Evolutionary conservation across 2,329 filamentous ascomycete species (phyloP), one percentile per base, ranked within the genome.

Genomic region (Exophiala alcalophila): DNA sequence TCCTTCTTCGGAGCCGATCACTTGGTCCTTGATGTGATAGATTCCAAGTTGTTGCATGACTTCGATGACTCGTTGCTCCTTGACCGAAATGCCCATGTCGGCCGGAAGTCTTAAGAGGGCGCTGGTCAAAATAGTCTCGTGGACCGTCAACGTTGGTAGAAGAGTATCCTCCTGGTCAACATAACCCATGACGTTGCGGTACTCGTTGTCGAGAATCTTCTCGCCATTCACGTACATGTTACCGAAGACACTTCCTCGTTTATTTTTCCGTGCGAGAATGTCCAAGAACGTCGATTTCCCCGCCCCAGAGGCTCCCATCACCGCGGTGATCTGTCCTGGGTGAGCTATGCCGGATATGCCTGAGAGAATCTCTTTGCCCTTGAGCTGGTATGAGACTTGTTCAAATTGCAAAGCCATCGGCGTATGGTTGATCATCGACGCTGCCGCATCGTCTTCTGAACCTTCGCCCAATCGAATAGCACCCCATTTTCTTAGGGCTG

Each of bases 121-220:
- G 59, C 91, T 97, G 57, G 86, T 96, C 52, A 96, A 73, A 49
- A 98, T 98, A 0, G 92, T 98, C 66, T 98, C 92, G 63, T 98
- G 92, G 6, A 98, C 92, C 0, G 92, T 98, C 55, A 98, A 72
- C 1, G 92, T 98, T 0, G 92, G 84, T 29, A 98, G 74, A 82
- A 98, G 91, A 4, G 91, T 94, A 61, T 98, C 92, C 61, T 98
- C 92, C 67, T 98, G 92, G 57, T 98, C 92, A 27, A 98, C 92
- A 57, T 97, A 98, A 15, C 94, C 92, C 53, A 96, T 84, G 37
- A 97, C 88, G 49, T 81, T 90, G 61, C 86, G 87, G 68, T 92
- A 98, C 50, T 96, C 87, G 20, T 78, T 65, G 61, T 96, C 87
- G 21, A 73, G 74, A 25, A 97, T 82, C 63, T 86, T 91, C 63